Percentiles rank a stretch among this genome's conserved stretches.
phyloP scores from a whole-genome alignment of 352 stramenopile genomes.

The Globisporangium recalcitrans region DNA sequence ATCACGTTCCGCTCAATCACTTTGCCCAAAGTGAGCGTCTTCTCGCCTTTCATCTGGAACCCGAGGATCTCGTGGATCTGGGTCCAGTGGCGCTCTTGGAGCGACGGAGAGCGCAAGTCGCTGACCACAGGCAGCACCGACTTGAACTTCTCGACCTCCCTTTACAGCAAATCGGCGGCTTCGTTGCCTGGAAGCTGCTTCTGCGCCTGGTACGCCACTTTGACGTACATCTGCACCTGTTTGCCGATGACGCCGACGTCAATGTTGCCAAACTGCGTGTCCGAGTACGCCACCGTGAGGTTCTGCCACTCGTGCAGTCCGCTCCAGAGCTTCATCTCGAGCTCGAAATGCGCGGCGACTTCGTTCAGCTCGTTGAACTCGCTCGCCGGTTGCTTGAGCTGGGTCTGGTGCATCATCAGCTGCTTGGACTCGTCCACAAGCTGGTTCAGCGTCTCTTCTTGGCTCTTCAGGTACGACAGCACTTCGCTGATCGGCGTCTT shows the following conservation, averaged over 20 bases:
- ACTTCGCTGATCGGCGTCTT: conserved; percentile 72
- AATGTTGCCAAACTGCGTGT: conserved; percentile 86
- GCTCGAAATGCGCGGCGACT: conserved; percentile 74
- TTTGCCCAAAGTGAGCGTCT: conserved; percentile 73
- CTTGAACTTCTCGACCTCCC: conserved; percentile 89
- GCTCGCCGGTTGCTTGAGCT: conserved; percentile 82
- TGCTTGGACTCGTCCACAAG: conserved; percentile 81
- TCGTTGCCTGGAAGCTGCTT: conserved; percentile 87
- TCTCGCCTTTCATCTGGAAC: conserved; percentile 85
- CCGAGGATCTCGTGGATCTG: conserved; percentile 77
- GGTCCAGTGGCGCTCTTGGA: conserved; percentile 76
- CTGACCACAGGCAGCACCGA: conserved; percentile 74
- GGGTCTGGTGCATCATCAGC: conserved; percentile 85
- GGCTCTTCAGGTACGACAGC: conserved; percentile 62
- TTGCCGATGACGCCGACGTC: conserved; percentile 86
- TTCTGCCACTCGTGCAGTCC: conserved; percentile 82
- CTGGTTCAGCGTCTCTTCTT: conserved; percentile 66
- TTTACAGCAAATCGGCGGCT: conserved; percentile 72
- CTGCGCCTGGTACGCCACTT: conserved; percentile 81
- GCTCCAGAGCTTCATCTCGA: conserved; percentile 91
- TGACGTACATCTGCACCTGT: conserved; percentile 86
- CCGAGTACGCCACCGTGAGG: conserved; percentile 68
- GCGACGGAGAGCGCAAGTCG: conserved; percentile 54
- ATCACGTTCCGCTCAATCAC: conserved; percentile 88
- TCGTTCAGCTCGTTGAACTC: conserved; percentile 90